Conservation (phyloP, 768 basidiomycete species). For the Rhodosporidiobolus sp. region DNA sequence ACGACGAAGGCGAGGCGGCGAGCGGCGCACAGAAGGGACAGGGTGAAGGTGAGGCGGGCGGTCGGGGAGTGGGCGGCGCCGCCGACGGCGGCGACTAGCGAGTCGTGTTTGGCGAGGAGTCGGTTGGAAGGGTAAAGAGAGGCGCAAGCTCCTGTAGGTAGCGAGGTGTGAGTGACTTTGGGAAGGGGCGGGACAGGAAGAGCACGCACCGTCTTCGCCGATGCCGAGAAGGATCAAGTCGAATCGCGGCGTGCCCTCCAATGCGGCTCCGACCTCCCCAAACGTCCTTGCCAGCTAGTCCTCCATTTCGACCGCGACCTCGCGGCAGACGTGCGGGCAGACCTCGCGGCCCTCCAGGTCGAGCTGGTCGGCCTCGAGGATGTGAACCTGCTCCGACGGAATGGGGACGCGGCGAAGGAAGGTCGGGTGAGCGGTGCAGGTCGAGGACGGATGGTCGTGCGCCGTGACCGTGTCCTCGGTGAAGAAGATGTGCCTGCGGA, state of each 20-base stretch:
- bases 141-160: neutral
- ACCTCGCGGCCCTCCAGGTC: neutral
- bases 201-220: slow-evolving; percentile 73
- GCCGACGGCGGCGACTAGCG: slow-evolving; percentile 85
- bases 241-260: slow-evolving; percentile 63
- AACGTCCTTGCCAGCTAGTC: slow-evolving; percentile 74
- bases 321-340: slow-evolving; percentile 43
- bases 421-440: slow-evolving; percentile 69
- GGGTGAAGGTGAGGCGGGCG: slow-evolving; percentile 82
- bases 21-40: slow-evolving; percentile 80
- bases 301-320: slow-evolving; percentile 50
- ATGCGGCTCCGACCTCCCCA: slow-evolving; percentile 64
- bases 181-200: neutral
- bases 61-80: slow-evolving; percentile 88
- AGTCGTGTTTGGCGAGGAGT: slow-evolving; percentile 73
- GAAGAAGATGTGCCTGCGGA: slow-evolving; percentile 85
- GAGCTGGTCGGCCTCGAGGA: slow-evolving; percentile 58
- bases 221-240: slow-evolving; percentile 92
- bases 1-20: slow-evolving; percentile 80
- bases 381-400: slow-evolving; percentile 68
- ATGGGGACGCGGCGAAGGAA: slow-evolving; percentile 78
- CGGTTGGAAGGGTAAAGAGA: slow-evolving; percentile 84
- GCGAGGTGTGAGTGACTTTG: neutral
- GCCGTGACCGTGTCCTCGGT: slow-evolving; percentile 91
- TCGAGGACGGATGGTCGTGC: slow-evolving; percentile 81